Evolutionary conservation across 2,329 filamentous ascomycete species (phyloP), one percentile per base, ranked within the genome.

Genomic region (Metarhizium guizhouense): DNA sequence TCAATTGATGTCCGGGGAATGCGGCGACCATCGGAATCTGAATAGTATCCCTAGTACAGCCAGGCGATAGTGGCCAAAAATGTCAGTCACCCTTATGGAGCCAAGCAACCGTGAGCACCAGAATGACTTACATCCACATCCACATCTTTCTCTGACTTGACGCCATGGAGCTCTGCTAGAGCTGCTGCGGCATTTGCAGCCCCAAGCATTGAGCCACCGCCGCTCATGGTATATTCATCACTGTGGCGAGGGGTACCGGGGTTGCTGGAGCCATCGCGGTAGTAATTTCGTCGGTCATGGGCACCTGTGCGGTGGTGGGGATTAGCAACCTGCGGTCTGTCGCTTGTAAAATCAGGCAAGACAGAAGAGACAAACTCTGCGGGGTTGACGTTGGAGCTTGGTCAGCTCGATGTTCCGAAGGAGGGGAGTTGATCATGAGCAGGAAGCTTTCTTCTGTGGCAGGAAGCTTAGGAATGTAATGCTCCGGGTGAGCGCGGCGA

Each of bases 401-500:
- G 51, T 70, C 66, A 53, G 63, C 60, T 59, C 80, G 82, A 65
- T 82, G 82, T 70, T 90, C 86, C 59, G 86, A 86, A 11, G 89
- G 92, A 60, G 90, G 87, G 62, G 90, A 91, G 72, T 85, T 95
- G 72, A 97, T 90, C 94, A 97, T 97, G 71, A 96, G 80, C 67
- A 88, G 78, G 74, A 99, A 96, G 84, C 91, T 96, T 75, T 97
- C 93, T 73, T 96, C 93, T 64, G 93, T 99, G 51, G 94, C 94
- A 63, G 94, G 93, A 65, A 97, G 87, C 82, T 97, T 96, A 52
- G 94, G 86, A 65, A 99, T 95, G 76, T 97, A 97, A 72, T 96
- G 88, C 71, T 95, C 91, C 59, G 93, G 93, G 71, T 99, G 94
- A 63, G 94, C 93, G 72, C 94, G 87, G 66, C 94, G 90, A 67